Percentiles rank a stretch among this genome's conserved stretches.
These are phyloP conservation scores for Tetrahymena thermophila DNA, from an alignment of 73 alveolate genomes.

Conservation along the genomic window DNA sequence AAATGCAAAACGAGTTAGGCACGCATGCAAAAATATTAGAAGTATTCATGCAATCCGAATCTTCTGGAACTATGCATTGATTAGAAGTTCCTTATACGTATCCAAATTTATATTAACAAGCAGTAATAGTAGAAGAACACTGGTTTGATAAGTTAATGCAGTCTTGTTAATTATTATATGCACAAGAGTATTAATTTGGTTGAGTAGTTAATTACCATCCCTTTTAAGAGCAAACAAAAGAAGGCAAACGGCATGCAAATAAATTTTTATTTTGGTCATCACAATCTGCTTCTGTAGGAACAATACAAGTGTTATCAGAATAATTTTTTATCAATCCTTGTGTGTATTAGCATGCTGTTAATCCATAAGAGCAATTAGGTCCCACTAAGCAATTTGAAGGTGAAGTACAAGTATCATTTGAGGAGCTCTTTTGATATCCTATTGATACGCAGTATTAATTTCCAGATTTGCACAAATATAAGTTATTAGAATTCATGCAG, in stretches of 20 bases:
- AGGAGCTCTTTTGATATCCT: neutral
- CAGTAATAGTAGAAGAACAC: neutral
- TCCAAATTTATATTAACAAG: neutral
- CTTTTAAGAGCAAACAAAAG: neutral
- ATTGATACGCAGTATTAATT: neutral
- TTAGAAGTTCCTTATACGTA: neutral
- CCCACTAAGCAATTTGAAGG: neutral
- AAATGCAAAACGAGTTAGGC: neutral
- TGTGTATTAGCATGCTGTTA: neutral
- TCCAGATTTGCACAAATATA: neutral
- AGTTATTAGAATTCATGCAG: neutral
- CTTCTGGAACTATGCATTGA: neutral
- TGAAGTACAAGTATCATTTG: neutral
- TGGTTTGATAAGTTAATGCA: neutral
- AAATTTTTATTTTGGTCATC: neutral
- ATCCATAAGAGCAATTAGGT: neutral
- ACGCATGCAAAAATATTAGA: neutral
- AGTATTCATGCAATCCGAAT: neutral
- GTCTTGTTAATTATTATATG: neutral
- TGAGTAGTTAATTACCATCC: neutral
- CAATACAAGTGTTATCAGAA: neutral
- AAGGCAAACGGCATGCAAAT: neutral
- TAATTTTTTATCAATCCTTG: neutral
- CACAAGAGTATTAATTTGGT: neutral
- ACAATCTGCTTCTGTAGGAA: neutral